Evolutionary conservation across 306 rosid genomes (phyloP).

Genomic region (Ormosia emarginata): DNA sequence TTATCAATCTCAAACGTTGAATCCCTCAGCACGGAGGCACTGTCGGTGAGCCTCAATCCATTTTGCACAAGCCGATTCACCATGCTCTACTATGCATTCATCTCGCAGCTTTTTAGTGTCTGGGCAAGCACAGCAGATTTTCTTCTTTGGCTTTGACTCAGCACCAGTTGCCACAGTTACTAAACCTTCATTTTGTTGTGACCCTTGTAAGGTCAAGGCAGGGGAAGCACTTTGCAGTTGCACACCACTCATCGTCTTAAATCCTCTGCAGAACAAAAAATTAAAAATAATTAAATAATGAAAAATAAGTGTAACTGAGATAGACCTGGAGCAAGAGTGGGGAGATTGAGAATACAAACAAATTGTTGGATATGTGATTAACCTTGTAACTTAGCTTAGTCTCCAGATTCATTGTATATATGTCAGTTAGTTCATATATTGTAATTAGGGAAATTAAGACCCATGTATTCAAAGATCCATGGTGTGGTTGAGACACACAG

Average conservation of each 20-base stretch:
- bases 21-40: conserved; percentile 90
- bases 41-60: conserved; percentile 85
- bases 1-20: conserved; percentile 53
- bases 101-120: conserved; percentile 73
- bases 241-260: conserved; percentile 45
- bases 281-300: background rate
- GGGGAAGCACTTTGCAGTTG: conserved; percentile 39
- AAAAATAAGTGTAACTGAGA: background rate
- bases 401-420: too few species aligned
- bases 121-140: conserved; percentile 87
- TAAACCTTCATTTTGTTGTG: conserved; percentile 28
- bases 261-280: background rate
- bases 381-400: too few species aligned
- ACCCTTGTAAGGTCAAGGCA: conserved; percentile 25
- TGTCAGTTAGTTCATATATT: too few species aligned
- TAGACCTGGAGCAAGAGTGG: background rate
- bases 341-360: background rate
- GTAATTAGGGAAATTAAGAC: too few species aligned
- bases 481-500: too few species aligned
- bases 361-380: background rate
- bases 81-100: conserved; percentile 90
- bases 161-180: background rate
- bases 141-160: conserved; percentile 74
- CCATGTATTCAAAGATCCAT: too few species aligned
- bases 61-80: conserved; percentile 72